Conservation (phyloP, 2,329 filamentous ascomycete genomes). For the Akanthomyces lecanii region DNA sequence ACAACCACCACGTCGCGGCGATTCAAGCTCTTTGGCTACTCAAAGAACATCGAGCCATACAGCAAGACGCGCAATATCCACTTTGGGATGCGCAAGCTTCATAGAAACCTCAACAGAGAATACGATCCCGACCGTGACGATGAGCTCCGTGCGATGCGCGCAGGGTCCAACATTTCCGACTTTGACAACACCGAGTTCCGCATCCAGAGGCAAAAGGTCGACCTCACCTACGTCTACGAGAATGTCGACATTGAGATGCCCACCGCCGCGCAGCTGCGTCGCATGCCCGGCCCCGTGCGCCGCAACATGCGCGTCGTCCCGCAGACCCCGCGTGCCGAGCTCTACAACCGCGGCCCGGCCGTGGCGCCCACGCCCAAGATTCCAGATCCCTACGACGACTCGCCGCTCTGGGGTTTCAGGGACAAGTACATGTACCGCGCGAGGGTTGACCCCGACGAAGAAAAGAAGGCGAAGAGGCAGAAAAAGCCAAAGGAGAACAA, state of each 20-base stretch:
- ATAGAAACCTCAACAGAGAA: not conserved
- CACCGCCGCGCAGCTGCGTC: not conserved
- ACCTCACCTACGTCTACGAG: not conserved
- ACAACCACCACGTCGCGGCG: too few relatives aligned
- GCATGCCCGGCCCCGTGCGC: not conserved
- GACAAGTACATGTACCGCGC: not conserved
- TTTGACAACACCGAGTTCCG: not conserved
- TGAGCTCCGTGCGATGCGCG: not conserved
- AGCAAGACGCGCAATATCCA: too few relatives aligned
- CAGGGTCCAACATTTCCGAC: not conserved
- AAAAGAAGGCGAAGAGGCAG: not conserved
- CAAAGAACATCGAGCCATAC: too few relatives aligned
- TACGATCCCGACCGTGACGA: not conserved
- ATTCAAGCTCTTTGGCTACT: too few relatives aligned
- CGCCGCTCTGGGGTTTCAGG: not conserved
- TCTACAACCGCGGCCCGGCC: not conserved
- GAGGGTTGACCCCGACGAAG: not conserved
- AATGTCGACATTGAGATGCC: not conserved
- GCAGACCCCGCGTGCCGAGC: not conserved
- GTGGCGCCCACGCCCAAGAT: not conserved
- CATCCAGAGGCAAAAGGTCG: not conserved
- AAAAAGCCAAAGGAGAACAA: not conserved
- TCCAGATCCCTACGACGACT: not conserved
- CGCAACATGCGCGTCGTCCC: not conserved
- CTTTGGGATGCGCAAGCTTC: accelerated